Evolutionary conservation across 2,329 filamentous ascomycete species (phyloP), one percentile per base, ranked within the genome.

Genomic region (Zasmidium angulare): DNA sequence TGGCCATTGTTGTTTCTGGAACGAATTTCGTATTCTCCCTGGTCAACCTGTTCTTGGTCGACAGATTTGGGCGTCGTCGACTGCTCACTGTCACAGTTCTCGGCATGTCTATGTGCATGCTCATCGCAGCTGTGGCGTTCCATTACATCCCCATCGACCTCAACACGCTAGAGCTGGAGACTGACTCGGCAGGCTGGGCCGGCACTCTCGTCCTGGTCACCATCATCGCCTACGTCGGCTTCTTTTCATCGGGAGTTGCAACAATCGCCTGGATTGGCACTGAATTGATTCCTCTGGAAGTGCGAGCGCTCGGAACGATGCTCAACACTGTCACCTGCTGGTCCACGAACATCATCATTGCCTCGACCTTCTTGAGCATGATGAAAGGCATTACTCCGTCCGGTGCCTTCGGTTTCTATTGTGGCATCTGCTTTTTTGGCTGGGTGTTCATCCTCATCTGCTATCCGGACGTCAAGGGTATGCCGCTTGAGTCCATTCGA

Each of bases 401-500:
- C 1, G 81, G 81, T 0, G 77, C 80, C 0, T 84, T 83, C 60
- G 80, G 79, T 2, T 82, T 83, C 68, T 83, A 82, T 56, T 77
- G 79, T 0, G 78, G 72, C 0, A 79, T 83, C 36, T 82, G 79
- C 63, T 74, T 79, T 56, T 63, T 79, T 40, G 80, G 80, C 14
- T 81, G 76, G 68, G 53, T 81, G 3, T 73, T 78, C 56, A 75
- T 83, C 22, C 75, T 78, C 55, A 78, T 82, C 71, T 82, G 73
- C 63, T 84, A 82, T 63, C 81, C 81, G 0, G 80, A 84, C 61
- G 81, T 82, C 1, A 82, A 82, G 63, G 81, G 82, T 11, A 79
- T 84, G 76, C 78, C 81, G 19, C 71, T 84, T 2, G 83, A 85
- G 65, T 80, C 81, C 50, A 77, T 84, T n/a, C 72, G 79, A 29